Base-by-base conservation (phyloP, 306 rosid genomes). In the Casuarina glauca region DNA sequence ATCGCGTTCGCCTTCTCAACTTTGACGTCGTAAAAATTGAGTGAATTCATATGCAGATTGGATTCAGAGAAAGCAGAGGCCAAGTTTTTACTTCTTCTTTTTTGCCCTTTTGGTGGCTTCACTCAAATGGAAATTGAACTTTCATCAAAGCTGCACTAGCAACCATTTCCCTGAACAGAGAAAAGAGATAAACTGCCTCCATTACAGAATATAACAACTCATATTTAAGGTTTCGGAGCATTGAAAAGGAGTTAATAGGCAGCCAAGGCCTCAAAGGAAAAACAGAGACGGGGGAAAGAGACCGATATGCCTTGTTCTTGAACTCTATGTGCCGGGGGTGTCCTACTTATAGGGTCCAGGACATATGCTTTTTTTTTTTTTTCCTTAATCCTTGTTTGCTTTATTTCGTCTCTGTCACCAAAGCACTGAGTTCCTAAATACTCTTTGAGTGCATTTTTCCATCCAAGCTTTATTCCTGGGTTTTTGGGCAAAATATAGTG, bases 1-100 rank as follows among this genome's bases (percentile, higher is more conserved):
- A 87, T 84, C 9, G 90, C 86, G 79, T 89, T 94, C 16, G 88
- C 82, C 85, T 90, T 92, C 87, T 88, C 94, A 17, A 89, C 78
- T 81, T 88, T 91, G 19, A 94, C 83, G 79, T 89, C 82, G 62
- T 81, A 83, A 75, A 89, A 84, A 48, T 82, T 82, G 72, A 89
- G 74, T 0, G 95, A 90, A 32, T 92, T 86, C 98, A 94, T 94
- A 53, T 9, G 5, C 2, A 69, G 9, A 20, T 4, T 17, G 32
- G 36, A 7, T 2, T 15, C 48, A 43, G 48, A 66, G 5, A n/a
- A 41, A 81, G 4, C 55, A 48, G 19, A 46, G 4, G 3, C 17
- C 49, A 66, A 4, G 48, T 3, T 8, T 41, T 41, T n/a, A 3
- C 6, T 26, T 48, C 13, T 51, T 13, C 4, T 3, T 17, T 58